Evolutionary conservation across 129 eudicot genomes (phyloP).

Genomic region (Chrysanthemum lavandulifolium): DNA sequence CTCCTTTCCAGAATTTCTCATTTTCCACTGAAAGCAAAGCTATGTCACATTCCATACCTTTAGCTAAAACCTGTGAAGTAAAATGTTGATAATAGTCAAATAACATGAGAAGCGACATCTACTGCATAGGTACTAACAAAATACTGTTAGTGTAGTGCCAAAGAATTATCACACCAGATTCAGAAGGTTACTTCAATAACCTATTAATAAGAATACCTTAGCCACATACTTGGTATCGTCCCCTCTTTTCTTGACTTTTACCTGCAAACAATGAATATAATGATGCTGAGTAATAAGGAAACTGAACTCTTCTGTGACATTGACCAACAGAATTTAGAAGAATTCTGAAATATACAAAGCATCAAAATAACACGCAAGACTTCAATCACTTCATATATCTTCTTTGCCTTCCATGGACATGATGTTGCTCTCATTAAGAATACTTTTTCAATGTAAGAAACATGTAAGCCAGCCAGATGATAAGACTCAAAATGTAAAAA

Average conservation of each 20-base stretch:
- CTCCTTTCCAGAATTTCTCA: conserved; percentile 88
- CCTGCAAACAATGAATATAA: conserved; percentile 50
- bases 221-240: conserved; percentile 96
- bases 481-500: not conserved
- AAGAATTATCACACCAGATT: not conserved
- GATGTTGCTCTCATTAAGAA: not conserved
- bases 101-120: conserved; percentile 23
- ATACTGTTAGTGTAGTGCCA: not conserved
- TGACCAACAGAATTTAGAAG: conserved; percentile 7
- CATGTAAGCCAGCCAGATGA: conserved; percentile 15
- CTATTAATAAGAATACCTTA: conserved; percentile 49
- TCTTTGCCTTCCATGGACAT: not conserved
- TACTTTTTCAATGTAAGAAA: conserved; percentile 1
- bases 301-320: not conserved
- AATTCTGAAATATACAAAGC: not conserved
- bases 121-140: not conserved
- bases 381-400: conserved; percentile 24
- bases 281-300: conserved; percentile 7
- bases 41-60: conserved; percentile 92
- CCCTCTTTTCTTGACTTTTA: conserved; percentile 96
- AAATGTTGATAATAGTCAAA: conserved; percentile 12
- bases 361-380: conserved; percentile 6
- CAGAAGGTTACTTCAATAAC: too few relatives aligned
- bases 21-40: conserved; percentile 93
- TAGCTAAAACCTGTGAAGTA: conserved; percentile 72